Percentiles rank a stretch among this genome's conserved stretches.
phyloP scores from a whole-genome alignment of 2,329 filamentous ascomycete genomes.

The Coniochaeta ligniaria region DNA sequence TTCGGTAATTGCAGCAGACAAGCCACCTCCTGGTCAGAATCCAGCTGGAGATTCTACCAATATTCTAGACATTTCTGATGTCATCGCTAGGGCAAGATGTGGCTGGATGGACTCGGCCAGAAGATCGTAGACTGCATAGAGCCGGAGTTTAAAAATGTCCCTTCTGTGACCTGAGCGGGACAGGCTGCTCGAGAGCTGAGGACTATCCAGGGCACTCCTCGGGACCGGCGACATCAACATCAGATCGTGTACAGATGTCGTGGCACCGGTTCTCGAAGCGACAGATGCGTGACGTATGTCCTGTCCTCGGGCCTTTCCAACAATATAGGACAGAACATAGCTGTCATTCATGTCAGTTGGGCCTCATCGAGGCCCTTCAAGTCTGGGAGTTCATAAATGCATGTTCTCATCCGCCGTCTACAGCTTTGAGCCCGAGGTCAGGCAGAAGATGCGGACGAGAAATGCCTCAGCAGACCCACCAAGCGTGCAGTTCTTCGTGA shows the following conservation, averaged over 20 bases:
- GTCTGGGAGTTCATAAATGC: background rate
- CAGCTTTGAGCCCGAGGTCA: background rate
- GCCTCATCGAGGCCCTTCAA: background rate
- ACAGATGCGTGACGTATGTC: background rate
- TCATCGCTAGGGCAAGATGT: background rate
- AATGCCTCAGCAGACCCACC: background rate
- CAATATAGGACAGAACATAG: background rate
- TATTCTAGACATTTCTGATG: too few species aligned
- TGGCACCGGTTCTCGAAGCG: background rate
- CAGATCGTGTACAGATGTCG: background rate
- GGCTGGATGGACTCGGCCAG: background rate
- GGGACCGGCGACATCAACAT: too few species aligned
- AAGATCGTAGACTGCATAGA: background rate
- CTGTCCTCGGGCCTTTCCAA: background rate
- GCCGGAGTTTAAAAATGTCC: background rate
- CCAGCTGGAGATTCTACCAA: background rate
- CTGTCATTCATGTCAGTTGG: background rate
- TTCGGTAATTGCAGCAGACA: background rate
- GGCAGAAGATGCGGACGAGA: background rate
- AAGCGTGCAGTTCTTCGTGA: background rate
- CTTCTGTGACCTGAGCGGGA: background rate
- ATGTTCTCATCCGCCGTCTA: background rate
- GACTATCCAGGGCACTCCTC: too few species aligned
- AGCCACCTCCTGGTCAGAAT: background rate
- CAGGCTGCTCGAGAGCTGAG: background rate